Conservation (phyloP, 768 basidiomycete species). For the Mycena crocata region DNA sequence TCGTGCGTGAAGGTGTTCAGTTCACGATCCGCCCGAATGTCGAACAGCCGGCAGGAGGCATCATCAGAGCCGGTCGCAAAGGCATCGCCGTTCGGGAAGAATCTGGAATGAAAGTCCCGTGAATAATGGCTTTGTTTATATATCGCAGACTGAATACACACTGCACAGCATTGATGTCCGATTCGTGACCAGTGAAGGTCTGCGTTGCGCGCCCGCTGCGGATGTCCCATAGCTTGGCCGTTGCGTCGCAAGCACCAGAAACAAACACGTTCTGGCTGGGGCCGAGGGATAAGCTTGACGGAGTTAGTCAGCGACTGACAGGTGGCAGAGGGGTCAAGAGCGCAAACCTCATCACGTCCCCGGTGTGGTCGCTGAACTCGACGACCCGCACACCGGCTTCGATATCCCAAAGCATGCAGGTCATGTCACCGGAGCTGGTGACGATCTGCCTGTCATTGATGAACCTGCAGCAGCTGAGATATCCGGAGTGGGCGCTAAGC, state of each 20-base stretch:
- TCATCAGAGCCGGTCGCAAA: slow-evolving; percentile 99
- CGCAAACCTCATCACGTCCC: slow-evolving; percentile 98
- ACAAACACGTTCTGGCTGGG: slow-evolving; percentile 96
- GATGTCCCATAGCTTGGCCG: slow-evolving; percentile 99
- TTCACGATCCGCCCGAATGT: slow-evolving; percentile 97
- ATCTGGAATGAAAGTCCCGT: slow-evolving; percentile 66
- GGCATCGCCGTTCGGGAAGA: slow-evolving; percentile 99
- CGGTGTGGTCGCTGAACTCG: slow-evolving; percentile 99
- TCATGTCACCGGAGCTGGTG: slow-evolving; percentile 98
- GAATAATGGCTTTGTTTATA: slow-evolving; percentile 26
- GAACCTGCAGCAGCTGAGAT: slow-evolving; percentile 98
- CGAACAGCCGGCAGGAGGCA: slow-evolving; percentile 97
- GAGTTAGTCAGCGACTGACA: slow-evolving; percentile 31
- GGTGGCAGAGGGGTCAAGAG: slow-evolving; percentile 1
- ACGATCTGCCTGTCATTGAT: slow-evolving; percentile 99
- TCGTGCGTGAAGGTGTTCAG: slow-evolving; percentile 97
- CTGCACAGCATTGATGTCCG: slow-evolving; percentile 99
- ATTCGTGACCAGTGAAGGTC: slow-evolving; percentile 98
- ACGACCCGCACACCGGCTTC: slow-evolving; percentile 97
- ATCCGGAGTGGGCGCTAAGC: slow-evolving; percentile 96
- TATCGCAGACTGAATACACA: slow-evolving; percentile 56
- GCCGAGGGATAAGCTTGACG: slow-evolving; percentile 86
- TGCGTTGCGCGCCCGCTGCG: slow-evolving; percentile 97
- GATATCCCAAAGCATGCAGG: slow-evolving; percentile 99
- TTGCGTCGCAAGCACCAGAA: slow-evolving; percentile 99